Conservation (phyloP, 148 eudicot species). For the Amaranthus hypochondriacus region DNA sequence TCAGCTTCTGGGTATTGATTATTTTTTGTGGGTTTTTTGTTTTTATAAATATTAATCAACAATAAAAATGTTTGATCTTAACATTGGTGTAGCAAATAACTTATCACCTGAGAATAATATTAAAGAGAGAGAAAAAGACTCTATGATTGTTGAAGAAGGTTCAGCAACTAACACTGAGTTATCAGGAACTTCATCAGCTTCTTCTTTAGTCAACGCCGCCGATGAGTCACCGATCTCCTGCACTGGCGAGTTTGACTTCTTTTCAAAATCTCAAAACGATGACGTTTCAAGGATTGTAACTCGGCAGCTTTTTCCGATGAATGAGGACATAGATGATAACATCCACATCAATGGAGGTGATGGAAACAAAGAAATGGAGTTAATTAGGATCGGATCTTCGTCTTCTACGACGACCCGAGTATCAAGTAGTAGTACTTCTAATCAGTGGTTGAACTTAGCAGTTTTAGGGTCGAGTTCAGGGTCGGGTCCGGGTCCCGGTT, state of each 20-base stretch:
- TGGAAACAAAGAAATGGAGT: conserved; percentile 9
- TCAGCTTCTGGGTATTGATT: conserved; percentile 15
- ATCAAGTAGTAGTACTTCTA: not conserved
- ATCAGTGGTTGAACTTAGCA: conserved; percentile 55
- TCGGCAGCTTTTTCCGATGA: conserved; percentile 48
- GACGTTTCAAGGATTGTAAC: conserved; percentile 31
- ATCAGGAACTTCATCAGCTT: conserved; percentile 48
- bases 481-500: conserved; percentile 23
- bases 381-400: conserved; percentile 26
- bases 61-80: conserved; percentile 55
- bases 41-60: not conserved
- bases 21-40: not conserved
- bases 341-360: not conserved
- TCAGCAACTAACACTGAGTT: conserved; percentile 31
- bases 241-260: conserved; percentile 27
- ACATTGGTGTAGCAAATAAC: conserved; percentile 25
- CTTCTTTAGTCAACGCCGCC: conserved; percentile 44
- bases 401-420: not conserved
- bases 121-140: not conserved
- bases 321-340: not conserved
- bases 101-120: conserved; percentile 1
- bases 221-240: conserved; percentile 32
- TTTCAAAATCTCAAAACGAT: conserved; percentile 1
- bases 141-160: conserved; percentile 18
- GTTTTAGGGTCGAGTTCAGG: conserved; percentile 36